Base-by-base conservation (phyloP, 2,329 filamentous ascomycete species). In the Neofusicoccum umdonicola region DNA sequence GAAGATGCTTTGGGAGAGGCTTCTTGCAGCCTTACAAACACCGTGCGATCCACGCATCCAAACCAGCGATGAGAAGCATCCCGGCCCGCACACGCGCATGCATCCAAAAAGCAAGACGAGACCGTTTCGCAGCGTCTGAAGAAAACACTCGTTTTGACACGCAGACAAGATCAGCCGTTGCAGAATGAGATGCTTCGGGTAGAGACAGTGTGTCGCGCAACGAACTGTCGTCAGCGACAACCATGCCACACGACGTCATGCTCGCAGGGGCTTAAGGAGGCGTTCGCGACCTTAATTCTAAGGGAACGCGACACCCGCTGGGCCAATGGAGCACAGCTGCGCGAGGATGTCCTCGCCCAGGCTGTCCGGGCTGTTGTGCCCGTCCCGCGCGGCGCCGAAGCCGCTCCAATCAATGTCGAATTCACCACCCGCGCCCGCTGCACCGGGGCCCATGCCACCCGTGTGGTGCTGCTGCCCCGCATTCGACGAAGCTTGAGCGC, bases 341-440 rank as follows among this genome's bases (percentile, higher is more conserved):
- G 63, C 63, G 44, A 65, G 47, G 12, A 65, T 51, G n/a, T 65
- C 63, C 11, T 65, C 56, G 27, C 63, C 54, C 47, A 65, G 31
- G 12, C 52, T 51, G 27, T 65, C 63, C 31, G 63, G 63, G 27
- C 63, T 65, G 19, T 64, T 47, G 31, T 65, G 54, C 7, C 31
- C 39, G 4, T 65, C 45, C 34, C 45, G 37, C 5, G 45, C 27
- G 31, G 19, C 44, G 52, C 63, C 62, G 19, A 65, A 65, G 13
- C 39, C 39, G 47, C 39, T 51, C 58, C 58, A 62, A 42, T 56
- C 42, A 34, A 57, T 42, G 51, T 64, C 62, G 35, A 64, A 64
- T 4, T 64, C 56, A 8, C 22, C 22, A n/a, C 42, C 27, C n/a
- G 41, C 27, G 31, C 41, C 41, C 9, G 5, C 41, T 2, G 41